Evolutionary conservation across 306 rosid genomes (phyloP).

Genomic region (Oemleria cerasiformis): DNA sequence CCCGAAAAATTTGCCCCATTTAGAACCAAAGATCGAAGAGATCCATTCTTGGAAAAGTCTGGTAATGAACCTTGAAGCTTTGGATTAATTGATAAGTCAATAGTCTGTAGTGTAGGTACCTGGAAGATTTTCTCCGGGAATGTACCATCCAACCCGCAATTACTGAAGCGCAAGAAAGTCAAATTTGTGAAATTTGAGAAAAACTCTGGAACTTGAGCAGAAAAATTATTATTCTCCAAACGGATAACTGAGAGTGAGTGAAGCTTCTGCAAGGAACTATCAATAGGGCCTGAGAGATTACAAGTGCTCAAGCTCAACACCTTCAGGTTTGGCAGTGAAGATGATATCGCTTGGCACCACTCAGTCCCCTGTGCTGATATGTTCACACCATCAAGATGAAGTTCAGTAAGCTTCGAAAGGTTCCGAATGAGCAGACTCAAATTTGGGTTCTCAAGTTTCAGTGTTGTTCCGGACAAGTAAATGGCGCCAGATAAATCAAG

Average conservation of each 20-base stretch:
- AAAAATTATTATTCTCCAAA: background rate
- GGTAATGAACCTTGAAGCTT: constrained; percentile 32
- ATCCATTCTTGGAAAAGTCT: constrained; percentile 4
- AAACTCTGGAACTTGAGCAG: constrained; percentile 20
- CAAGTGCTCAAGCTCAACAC: constrained; percentile 30
- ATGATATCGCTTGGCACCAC: constrained; percentile 39
- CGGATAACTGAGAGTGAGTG: constrained; percentile 27
- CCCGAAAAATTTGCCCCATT: constrained; percentile 19
- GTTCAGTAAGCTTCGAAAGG: constrained; percentile 27
- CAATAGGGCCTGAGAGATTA: constrained; percentile 26
- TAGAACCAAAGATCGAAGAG: constrained; percentile 18
- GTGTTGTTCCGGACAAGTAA: accelerated
- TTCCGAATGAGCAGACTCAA: constrained; percentile 17
- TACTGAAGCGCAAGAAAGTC: constrained; percentile 22
- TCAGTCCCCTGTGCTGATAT: constrained; percentile 39
- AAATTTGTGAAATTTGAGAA: constrained; percentile 20
- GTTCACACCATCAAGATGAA: constrained; percentile 48
- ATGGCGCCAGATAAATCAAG: constrained; percentile 28
- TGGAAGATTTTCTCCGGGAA: constrained; percentile 32
- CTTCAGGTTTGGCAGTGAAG: constrained; percentile 25
- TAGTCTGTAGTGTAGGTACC: constrained; percentile 16
- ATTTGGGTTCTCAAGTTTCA: constrained; percentile 22
- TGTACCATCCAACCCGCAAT: background rate
- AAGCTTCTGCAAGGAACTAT: constrained; percentile 24
- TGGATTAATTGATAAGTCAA: background rate